Conservation (phyloP, 2,329 filamentous ascomycete species). For the Fusarium domesticum region DNA sequence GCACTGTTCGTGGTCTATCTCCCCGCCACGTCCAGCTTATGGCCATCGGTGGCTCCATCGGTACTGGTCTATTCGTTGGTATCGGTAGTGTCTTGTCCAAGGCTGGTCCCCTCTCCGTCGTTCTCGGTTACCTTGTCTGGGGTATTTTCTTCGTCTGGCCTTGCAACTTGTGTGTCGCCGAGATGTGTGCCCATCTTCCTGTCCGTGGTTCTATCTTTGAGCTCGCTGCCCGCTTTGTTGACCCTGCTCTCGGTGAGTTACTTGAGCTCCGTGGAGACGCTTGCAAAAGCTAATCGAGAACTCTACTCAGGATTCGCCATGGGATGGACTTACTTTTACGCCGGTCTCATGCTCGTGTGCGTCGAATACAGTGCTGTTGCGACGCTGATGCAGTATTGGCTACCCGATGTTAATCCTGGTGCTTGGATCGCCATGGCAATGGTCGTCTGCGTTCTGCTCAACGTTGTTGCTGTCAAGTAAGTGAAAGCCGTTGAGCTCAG, state of each 20-base stretch:
- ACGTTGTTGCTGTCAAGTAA: constrained; percentile 44
- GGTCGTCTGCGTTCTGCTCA: constrained; percentile 44
- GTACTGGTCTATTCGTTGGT: constrained; percentile 45
- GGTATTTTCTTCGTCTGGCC: constrained; percentile 45
- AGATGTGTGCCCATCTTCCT: constrained; percentile 57
- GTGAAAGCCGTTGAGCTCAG: constrained; percentile 27
- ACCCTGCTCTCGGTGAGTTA: constrained; percentile 47
- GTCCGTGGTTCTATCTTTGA: constrained; percentile 54
- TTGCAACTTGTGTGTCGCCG: constrained; percentile 47
- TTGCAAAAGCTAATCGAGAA: neutral
- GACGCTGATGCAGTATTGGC: constrained; percentile 46
- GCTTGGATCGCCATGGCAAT: constrained; percentile 50
- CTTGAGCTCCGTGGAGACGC: neutral
- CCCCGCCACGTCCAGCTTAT: constrained; percentile 48
- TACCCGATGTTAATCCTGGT: constrained; percentile 41
- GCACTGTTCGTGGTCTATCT: constrained; percentile 35
- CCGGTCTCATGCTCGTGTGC: constrained; percentile 45
- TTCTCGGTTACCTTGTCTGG: constrained; percentile 46
- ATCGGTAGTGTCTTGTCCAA: constrained; percentile 42
- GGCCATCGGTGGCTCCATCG: constrained; percentile 48
- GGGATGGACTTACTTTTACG: constrained; percentile 51
- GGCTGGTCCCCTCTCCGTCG: constrained; percentile 42
- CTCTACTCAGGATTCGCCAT: constrained; percentile 44
- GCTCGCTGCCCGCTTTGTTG: constrained; percentile 52
- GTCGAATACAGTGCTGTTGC: constrained; percentile 45